These are phyloP conservation scores for Lodderomyces beijingensis DNA, from an alignment of 1,139 yeast species.

Conservation along the genomic window DNA sequence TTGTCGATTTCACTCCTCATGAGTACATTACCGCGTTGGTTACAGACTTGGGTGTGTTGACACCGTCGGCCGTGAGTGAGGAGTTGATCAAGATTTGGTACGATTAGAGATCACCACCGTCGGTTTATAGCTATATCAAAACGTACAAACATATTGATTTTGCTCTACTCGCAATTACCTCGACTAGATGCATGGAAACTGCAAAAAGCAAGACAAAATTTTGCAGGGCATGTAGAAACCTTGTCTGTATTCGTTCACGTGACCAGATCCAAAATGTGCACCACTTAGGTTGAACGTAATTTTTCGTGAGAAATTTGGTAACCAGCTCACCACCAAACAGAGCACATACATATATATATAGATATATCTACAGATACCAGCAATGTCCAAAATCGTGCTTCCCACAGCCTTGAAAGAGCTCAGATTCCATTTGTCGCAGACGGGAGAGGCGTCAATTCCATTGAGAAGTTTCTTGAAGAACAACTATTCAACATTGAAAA, in stretches of 20 bases:
- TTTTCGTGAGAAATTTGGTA: too few species aligned
- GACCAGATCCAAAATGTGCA: too few species aligned
- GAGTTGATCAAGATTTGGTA: conserved; percentile 98
- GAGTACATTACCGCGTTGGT: conserved; percentile 92
- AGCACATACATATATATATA: background rate
- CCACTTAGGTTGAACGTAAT: too few species aligned
- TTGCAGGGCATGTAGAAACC: too few species aligned
- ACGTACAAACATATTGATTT: too few species aligned
- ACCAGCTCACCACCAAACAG: too few species aligned
- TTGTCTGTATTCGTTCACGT: too few species aligned
- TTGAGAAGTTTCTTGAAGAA: conserved; percentile 58
- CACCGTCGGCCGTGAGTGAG: conserved; percentile 97
- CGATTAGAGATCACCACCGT: too few species aligned
- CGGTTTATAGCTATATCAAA: too few species aligned
- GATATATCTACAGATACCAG: background rate
- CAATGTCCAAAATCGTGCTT: conserved; percentile 42
- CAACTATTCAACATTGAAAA: conserved; percentile 59
- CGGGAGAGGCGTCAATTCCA: conserved; percentile 65
- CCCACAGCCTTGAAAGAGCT: conserved; percentile 69
- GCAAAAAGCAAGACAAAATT: too few species aligned
- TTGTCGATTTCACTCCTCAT: conserved; percentile 91
- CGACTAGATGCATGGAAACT: too few species aligned
- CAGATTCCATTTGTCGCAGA: conserved; percentile 75
- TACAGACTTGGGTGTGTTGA: conserved; percentile 92
- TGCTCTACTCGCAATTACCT: too few species aligned